Evolutionary conservation across 1,284 basidiomycete genomes (phyloP).

Genomic region (Cronartium quercuum): DNA sequence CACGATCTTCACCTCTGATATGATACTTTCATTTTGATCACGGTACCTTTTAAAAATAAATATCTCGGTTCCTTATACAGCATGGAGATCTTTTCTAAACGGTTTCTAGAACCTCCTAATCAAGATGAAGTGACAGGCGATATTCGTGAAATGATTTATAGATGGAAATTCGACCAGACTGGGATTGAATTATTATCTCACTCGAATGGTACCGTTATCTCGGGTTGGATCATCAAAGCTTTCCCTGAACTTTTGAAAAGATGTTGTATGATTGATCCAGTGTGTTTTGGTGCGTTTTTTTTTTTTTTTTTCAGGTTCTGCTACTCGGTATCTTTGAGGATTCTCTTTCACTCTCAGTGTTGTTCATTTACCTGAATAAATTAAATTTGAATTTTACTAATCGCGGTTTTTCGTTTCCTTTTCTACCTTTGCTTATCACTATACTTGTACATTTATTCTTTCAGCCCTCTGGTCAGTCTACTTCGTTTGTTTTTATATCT

Average conservation of each 20-base stretch:
- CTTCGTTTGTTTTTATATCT: not conserved
- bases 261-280: conserved; percentile 40
- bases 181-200: conserved; percentile 31
- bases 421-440: not conserved
- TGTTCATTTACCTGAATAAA: not conserved
- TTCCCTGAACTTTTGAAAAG: conserved; percentile 31
- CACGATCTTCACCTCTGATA: not conserved
- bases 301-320: not conserved
- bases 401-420: not conserved
- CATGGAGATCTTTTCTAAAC: conserved; percentile 28
- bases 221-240: conserved; percentile 31
- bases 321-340: not conserved
- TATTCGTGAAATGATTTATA: not conserved
- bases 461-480: conserved; percentile 27
- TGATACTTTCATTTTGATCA: not conserved
- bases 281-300: conserved; percentile 44
- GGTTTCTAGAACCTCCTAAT: conserved; percentile 2
- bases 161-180: not conserved
- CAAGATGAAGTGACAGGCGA: conserved; percentile 17
- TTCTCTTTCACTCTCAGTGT: not conserved
- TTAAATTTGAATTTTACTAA: not conserved
- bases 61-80: not conserved
- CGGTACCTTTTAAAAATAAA: not conserved
- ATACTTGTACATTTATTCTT: not conserved
- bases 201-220: conserved; percentile 24